Evolutionary conservation across 1,284 basidiomycete genomes (phyloP).

Genomic region (Ceratobasidium sp.): DNA sequence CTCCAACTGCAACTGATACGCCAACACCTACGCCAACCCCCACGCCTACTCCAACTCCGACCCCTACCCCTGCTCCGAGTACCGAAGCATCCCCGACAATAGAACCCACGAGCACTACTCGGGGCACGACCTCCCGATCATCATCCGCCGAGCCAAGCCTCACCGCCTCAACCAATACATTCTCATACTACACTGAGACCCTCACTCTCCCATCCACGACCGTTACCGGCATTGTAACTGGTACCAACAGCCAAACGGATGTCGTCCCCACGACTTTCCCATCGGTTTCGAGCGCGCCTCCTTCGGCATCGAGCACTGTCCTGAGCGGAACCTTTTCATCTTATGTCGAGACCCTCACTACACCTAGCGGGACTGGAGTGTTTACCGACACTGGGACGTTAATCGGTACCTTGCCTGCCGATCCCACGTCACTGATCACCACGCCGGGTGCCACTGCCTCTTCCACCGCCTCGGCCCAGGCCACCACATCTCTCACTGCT

Average conservation of each 20-base stretch:
- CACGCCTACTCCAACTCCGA: not conserved
- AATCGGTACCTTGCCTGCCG: slow-evolving; percentile 5
- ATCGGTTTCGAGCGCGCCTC: not conserved
- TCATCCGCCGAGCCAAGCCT: not conserved
- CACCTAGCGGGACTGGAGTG: not conserved
- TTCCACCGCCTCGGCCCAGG: not conserved
- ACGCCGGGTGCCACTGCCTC: not conserved
- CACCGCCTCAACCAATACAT: slow-evolving; percentile 14
- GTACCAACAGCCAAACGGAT: not conserved
- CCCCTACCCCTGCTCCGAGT: not conserved
- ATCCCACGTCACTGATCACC: slow-evolving; percentile 8
- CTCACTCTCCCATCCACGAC: slow-evolving; percentile 33
- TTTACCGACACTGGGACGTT: slow-evolving; percentile 9
- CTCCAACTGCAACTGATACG: not conserved
- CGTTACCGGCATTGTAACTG: not conserved
- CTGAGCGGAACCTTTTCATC: slow-evolving; percentile 8
- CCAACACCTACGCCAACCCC: slow-evolving; percentile 12
- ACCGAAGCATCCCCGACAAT: not conserved
- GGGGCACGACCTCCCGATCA: not conserved
- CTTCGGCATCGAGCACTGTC: not conserved
- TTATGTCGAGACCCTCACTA: slow-evolving; percentile 15
- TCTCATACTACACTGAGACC: slow-evolving; percentile 33
- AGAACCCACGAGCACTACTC: not conserved
- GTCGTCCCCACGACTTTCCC: slow-evolving; percentile 1
- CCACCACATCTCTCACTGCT: slow-evolving; percentile 20